These are phyloP conservation scores for Tieghemiomyces parasiticus DNA, from an alignment of 192 early-diverging fungal genomes.

Conservation along the genomic window DNA sequence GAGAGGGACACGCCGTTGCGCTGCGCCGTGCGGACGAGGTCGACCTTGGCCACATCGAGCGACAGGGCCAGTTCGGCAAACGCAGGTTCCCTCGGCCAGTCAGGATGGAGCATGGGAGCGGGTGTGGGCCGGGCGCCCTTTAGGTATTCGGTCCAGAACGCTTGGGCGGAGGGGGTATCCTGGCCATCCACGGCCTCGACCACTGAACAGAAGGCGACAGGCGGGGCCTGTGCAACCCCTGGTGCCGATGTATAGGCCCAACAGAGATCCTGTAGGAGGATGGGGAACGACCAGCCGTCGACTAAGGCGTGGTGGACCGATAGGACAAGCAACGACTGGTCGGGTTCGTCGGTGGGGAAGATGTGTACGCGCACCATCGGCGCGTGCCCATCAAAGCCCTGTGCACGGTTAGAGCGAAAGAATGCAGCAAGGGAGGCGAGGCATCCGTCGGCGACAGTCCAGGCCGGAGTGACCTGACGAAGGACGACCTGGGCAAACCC, in stretches of 20 bases:
- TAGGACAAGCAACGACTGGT: not conserved
- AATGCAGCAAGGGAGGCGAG: not conserved
- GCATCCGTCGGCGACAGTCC: too few species aligned
- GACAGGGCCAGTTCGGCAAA: too few species aligned
- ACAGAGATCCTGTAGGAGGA: not conserved
- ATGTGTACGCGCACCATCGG: not conserved
- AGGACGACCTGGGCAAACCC: constrained; percentile 3
- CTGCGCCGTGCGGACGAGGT: not conserved
- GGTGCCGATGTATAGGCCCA: not conserved
- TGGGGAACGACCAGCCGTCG: constrained; percentile 10
- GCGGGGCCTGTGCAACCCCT: not conserved
- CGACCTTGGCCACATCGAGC: not conserved
- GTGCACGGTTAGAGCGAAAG: not conserved
- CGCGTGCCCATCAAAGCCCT: not conserved
- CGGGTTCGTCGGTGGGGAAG: not conserved
- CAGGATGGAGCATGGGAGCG: not conserved
- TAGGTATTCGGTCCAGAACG: not conserved
- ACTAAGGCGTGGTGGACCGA: constrained; percentile 5
- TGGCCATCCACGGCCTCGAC: not conserved
- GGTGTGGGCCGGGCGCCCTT: not conserved
- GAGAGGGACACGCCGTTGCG: not conserved
- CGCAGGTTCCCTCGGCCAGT: not conserved
- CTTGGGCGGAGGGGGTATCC: not conserved
- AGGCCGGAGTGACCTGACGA: not conserved
- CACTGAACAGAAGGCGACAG: not conserved